Evolutionary conservation across 2,329 filamentous ascomycete species (phyloP).

Genomic region (Penicillium glabrum): DNA sequence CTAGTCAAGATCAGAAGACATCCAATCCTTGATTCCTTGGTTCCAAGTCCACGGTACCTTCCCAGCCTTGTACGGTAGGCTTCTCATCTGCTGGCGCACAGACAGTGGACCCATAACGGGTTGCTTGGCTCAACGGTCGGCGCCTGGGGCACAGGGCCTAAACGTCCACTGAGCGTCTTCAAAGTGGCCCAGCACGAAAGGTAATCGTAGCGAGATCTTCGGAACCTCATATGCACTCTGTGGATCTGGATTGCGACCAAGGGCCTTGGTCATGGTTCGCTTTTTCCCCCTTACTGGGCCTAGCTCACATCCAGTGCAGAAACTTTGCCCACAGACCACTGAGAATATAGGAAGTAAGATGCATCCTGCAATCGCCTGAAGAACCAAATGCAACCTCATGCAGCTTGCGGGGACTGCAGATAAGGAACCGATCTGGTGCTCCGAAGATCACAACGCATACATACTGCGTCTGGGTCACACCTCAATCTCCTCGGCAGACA

Average conservation of each 20-base stretch:
- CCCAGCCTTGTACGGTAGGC: conserved; percentile 5
- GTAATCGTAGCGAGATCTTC: conserved; percentile 21
- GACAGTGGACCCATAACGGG: conserved; percentile 17
- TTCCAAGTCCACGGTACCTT: conserved; percentile 8
- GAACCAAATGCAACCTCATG: conserved; percentile 4
- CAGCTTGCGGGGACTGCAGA: neutral
- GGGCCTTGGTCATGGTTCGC: neutral
- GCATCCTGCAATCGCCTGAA: neutral
- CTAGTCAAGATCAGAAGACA: neutral
- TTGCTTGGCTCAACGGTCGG: conserved; percentile 21
- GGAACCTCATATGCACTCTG: conserved; percentile 7
- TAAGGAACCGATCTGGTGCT: conserved; percentile 1
- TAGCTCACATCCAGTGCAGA: neutral
- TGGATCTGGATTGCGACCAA: conserved; percentile 6
- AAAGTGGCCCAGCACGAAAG: conserved; percentile 9
- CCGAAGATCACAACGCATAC: neutral
- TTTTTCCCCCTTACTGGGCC: neutral
- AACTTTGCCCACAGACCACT: neutral
- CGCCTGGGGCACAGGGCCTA: conserved; percentile 3
- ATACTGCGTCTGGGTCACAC: conserved; percentile 1
- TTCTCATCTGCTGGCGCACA: conserved; percentile 11
- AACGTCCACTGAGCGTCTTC: conserved; percentile 6
- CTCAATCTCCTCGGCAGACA: conserved; percentile 1
- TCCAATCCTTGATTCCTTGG: neutral
- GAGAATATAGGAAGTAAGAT: neutral